Percentiles rank a stretch among this genome's conserved stretches.
phyloP scores from a whole-genome alignment of 805 yeast genomes.

The Yamadazyma takamatsuzukensis region DNA sequence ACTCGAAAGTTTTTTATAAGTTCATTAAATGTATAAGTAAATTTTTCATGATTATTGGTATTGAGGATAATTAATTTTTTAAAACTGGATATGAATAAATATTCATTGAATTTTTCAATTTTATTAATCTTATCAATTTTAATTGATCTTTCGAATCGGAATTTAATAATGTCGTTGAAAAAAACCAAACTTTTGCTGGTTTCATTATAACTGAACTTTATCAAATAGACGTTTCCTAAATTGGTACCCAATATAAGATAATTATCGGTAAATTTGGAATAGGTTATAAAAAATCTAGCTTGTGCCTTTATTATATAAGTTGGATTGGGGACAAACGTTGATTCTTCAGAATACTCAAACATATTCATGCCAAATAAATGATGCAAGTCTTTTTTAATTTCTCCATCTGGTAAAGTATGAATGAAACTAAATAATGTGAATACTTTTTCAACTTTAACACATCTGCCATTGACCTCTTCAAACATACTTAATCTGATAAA shows the following conservation, averaged over 20 bases:
- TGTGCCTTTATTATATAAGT: no score
- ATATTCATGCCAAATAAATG: slow-evolving; percentile 15
- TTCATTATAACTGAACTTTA: slow-evolving; percentile 6
- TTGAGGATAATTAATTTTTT: slow-evolving; percentile 11
- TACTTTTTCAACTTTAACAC: slow-evolving; percentile 6
- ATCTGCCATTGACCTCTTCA: slow-evolving; percentile 2
- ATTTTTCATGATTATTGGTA: slow-evolving; percentile 7
- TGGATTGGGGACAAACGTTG: no score
- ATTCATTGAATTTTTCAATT: slow-evolving; percentile 8
- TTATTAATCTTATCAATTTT: slow-evolving; percentile 12
- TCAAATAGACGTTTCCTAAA: slow-evolving; percentile 11
- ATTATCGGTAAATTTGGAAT: slow-evolving; percentile 11
- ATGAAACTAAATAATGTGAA: slow-evolving; percentile 8
- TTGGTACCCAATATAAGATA: slow-evolving; percentile 13
- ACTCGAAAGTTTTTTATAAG: slow-evolving; percentile 10
- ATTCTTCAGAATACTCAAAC: slow-evolving; percentile 3
- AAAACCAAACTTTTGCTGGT: slow-evolving; percentile 4
- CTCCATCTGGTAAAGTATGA: slow-evolving; percentile 11
- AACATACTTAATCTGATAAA: slow-evolving; percentile 6
- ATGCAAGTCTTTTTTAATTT: slow-evolving; percentile 13
- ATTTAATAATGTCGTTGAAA: slow-evolving; percentile 10
- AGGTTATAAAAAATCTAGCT: slow-evolving; percentile 13
- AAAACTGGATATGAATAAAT: slow-evolving; percentile 11
- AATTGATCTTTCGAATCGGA: slow-evolving; percentile 11
- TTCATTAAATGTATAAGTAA: slow-evolving; percentile 7